Base-by-base conservation (phyloP, 2,329 filamentous ascomycete species). In the Gliomastix tumulicola region DNA sequence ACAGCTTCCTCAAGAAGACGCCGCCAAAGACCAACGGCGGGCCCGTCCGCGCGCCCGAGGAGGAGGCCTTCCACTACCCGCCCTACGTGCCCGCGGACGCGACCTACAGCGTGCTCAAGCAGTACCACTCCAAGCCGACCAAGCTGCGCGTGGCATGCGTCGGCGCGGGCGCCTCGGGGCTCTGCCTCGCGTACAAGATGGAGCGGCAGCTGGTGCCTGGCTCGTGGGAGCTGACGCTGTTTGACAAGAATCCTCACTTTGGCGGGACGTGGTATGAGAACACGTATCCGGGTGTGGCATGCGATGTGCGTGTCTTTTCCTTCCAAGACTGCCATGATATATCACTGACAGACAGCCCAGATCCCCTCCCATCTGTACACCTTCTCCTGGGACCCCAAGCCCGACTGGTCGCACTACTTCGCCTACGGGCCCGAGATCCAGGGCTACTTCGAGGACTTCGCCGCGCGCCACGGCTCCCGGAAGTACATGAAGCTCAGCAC, bases 341-440 rank as follows among this genome's bases (percentile, higher is more conserved):
- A n/a, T n/a, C n/a, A n/a, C n/a, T n/a, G 12, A 23, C 10, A 13
- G 15, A 37, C 6, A 32, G 16, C 8, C 13, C 6, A 39, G 79
- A 77, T 48, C 58, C 66, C 25, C 76, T 80, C 48, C 53, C 79
- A 56, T 71, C 75, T 20, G 49, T 77, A 32, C 59, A 79, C 7
- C 71, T 80, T 44, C 72, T 79, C 51, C 72, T 65, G 12, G 68
- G 68, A 3, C 76, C 75, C 48, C 63, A 79, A 53, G 74, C 76
- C 2, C 66, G 59, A 19, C 49, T 53, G 37, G 50, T 57, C 44
- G 46, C 60, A 71, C 36, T 64, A 64, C 38, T 73, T 71, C 43
- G 56, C 63, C 1, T 52, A 53, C 15, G 67, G 64, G 0, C 48
- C 53, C 12, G 69, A 74, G 39, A 43, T 71, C 13, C 57, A 64